Evolutionary conservation across 1,284 basidiomycete species (phyloP), one percentile per base, ranked within the genome.

Genomic region (Termitomyces sp.): DNA sequence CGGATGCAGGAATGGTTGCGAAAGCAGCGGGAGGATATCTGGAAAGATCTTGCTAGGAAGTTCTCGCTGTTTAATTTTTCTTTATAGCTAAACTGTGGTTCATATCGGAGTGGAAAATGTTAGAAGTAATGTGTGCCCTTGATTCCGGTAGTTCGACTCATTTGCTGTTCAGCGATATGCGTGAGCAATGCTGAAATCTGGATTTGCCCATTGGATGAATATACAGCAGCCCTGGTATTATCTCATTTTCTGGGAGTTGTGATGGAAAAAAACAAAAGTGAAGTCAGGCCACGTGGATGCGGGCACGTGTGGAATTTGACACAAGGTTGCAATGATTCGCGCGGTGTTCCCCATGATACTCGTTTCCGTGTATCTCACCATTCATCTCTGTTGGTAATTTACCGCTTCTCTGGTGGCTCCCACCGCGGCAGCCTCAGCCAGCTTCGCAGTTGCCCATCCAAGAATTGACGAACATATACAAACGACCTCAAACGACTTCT

Each of bases 61-160:
- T 54, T 59, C 45, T 56, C 47, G 9, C 28, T 58, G 28, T 45
- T 53, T 15, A n/a, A 1, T 56, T 58, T 43, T 58, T 50, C 17
- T 53, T 24, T 48, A 38, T 5, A 9, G 9, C 1, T 8, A 39
- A 13, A 13, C 8, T 10, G 30, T 31, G 10, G 30, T 31, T 31
- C 30, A 31, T 24, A 24, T 24, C 24, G 30, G 13, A 15, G 5
- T 15, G 12, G 34, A 34, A 34, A 34, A n/a, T 38, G 21, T 24
- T 24, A 7, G 40, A 19, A 40, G 19, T 10, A 21, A 5, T 10
- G 10, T 40, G 39, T 41, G 40, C 19, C 40, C 12, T 21, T 41
- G 40, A 1, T 15, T 7, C 21, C 17, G 9, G 19, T 12, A 5
- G 10, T 12, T 19, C 5, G 19, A 45, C 10, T 13, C 30, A 17